phyloP scores from a whole-genome alignment of 202 grass and related monocot genomes.

The Zizania palustris region DNA sequence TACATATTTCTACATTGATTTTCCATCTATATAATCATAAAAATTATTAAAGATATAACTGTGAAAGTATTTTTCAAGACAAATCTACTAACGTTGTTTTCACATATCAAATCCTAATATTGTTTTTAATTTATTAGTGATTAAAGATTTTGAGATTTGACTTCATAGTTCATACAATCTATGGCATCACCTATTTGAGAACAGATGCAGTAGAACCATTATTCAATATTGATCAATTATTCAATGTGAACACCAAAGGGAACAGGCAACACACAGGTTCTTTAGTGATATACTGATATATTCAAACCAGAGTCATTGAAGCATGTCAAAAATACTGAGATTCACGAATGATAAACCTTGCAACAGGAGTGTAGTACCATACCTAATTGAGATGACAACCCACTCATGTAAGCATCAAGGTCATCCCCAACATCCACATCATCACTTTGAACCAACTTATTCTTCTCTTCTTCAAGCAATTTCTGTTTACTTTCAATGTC shows the following conservation, averaged over 20 bases:
- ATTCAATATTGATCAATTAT: background rate
- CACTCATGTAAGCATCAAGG: conserved; percentile 95
- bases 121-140: too few relatives aligned
- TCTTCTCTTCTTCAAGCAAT: conserved; percentile 75
- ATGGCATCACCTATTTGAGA: too few relatives aligned
- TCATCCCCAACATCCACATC: conserved; percentile 65
- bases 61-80: too few relatives aligned
- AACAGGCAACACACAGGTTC: background rate
- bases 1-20: too few relatives aligned
- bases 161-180: too few relatives aligned
- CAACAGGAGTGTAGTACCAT: conserved; percentile 31
- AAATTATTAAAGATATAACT: too few relatives aligned
- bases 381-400: conserved; percentile 95
- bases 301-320: conserved; percentile 7
- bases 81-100: too few relatives aligned
- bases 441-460: conserved; percentile 49
- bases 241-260: background rate
- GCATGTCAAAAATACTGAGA: conserved; percentile 16
- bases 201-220: background rate
- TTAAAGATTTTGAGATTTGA: too few relatives aligned
- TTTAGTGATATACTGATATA: conserved; percentile 28
- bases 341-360: background rate
- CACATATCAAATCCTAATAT: too few relatives aligned
- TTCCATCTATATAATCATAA: too few relatives aligned
- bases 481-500: conserved; percentile 80